Evolutionary conservation across 768 basidiomycete species (phyloP).

Genomic region (Mycena rebaudengoi): DNA sequence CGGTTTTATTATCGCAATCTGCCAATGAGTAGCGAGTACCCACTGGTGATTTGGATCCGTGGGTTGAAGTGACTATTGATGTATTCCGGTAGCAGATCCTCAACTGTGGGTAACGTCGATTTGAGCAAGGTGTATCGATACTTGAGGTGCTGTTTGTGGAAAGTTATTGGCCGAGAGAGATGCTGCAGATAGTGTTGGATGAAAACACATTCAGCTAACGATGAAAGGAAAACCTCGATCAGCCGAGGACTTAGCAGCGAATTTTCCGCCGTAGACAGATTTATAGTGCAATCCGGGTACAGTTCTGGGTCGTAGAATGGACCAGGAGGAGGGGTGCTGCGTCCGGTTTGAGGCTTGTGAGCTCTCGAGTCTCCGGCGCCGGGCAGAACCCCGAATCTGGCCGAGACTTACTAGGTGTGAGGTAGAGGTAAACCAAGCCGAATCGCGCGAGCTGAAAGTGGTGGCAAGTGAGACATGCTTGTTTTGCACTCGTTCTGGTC

Average conservation of each 20-base stretch:
- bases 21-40: background rate
- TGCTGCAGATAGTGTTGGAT: background rate
- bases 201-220: background rate
- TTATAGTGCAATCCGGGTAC: slow-evolving; percentile 19
- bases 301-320: slow-evolving; percentile 23
- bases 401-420: too few relatives aligned
- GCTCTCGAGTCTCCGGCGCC: too few relatives aligned
- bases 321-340: background rate
- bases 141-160: slow-evolving; percentile 13
- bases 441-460: too few relatives aligned
- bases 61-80: slow-evolving; percentile 25
- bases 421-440: too few relatives aligned
- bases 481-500: too few relatives aligned
- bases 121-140: slow-evolving; percentile 17
- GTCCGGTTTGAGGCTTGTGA: too few relatives aligned
- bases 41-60: slow-evolving; percentile 16
- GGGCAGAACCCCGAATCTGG: too few relatives aligned
- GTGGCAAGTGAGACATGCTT: too few relatives aligned
- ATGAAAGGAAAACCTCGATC: slow-evolving; percentile 12
- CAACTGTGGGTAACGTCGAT: slow-evolving; percentile 19
- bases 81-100: slow-evolving; percentile 24
- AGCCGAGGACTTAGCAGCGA: slow-evolving; percentile 15
- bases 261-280: slow-evolving; percentile 27
- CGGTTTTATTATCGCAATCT: background rate
- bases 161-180: slow-evolving; percentile 14